phyloP scores from a whole-genome alignment of 768 basidiomycete species.

The Boletus patriciae region DNA sequence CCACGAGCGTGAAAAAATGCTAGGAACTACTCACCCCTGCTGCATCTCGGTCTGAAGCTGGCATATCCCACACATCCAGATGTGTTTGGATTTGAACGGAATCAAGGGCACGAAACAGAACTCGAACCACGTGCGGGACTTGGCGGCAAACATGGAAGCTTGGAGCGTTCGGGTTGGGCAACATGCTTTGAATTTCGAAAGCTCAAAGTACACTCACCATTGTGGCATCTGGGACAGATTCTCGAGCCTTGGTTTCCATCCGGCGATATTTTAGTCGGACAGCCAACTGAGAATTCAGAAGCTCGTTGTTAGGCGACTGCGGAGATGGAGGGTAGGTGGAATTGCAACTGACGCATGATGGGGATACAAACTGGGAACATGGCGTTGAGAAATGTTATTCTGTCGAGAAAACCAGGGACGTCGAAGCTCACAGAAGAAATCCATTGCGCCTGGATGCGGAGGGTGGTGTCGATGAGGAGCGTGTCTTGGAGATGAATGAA shows the following conservation, averaged over 20 bases:
- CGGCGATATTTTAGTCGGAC: slow-evolving; percentile 57
- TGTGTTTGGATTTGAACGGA: slow-evolving; percentile 57
- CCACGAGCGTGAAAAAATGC: not conserved
- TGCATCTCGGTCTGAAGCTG: slow-evolving; percentile 58
- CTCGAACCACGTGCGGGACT: slow-evolving; percentile 72
- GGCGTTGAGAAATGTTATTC: not conserved
- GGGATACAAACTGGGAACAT: slow-evolving; percentile 49
- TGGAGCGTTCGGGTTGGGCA: not conserved
- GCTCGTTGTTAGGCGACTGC: slow-evolving; percentile 11
- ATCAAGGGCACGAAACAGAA: slow-evolving; percentile 72
- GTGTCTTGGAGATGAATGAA: not conserved
- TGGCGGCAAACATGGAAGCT: slow-evolving; percentile 64
- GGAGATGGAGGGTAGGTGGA: not conserved
- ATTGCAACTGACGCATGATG: slow-evolving; percentile 43
- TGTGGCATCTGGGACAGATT: slow-evolving; percentile 71
- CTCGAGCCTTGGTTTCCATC: slow-evolving; percentile 52
- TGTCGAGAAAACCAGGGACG: not conserved
- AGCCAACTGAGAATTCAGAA: slow-evolving; percentile 52
- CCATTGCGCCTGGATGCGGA: not conserved
- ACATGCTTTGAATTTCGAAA: not conserved
- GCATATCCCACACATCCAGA: slow-evolving; percentile 75
- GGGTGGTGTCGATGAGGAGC: not conserved
- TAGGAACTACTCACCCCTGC: slow-evolving; percentile 45
- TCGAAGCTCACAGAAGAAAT: slow-evolving; percentile 11
- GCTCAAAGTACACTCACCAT: slow-evolving; percentile 46